phyloP scores from a whole-genome alignment of 768 basidiomycete species.

The Cystofilobasidium macerans region DNA sequence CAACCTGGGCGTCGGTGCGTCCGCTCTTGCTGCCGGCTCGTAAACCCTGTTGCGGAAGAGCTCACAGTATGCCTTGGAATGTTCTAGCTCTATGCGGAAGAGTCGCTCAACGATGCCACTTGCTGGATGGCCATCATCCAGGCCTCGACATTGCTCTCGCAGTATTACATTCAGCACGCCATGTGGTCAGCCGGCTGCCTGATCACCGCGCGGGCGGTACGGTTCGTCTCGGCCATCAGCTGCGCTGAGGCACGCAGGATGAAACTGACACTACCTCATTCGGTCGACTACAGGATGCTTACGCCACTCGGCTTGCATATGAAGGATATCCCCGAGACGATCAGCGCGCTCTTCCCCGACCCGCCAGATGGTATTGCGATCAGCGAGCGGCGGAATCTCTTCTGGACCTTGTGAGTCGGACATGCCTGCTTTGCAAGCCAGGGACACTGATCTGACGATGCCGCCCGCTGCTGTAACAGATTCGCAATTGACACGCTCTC shows the following conservation, averaged over 20 bases:
- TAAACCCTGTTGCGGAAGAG: not conserved
- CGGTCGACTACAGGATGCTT: not conserved
- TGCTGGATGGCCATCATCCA: slow-evolving; percentile 3
- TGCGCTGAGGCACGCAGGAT: too few relatives aligned
- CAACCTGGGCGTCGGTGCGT: slow-evolving; percentile 50
- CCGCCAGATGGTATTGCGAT: slow-evolving; percentile 52
- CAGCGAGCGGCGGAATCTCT: slow-evolving; percentile 59
- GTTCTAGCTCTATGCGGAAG: not conserved
- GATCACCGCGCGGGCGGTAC: not conserved
- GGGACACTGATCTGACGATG: not conserved
- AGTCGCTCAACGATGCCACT: not conserved
- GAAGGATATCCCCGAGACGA: slow-evolving; percentile 57
- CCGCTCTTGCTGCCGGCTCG: too few relatives aligned
- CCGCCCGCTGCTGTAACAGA: not conserved
- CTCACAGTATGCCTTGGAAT: too few relatives aligned
- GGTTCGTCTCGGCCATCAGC: not conserved
- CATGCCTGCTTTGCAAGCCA: not conserved
- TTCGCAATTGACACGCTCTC: slow-evolving; percentile 57
- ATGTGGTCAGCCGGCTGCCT: not conserved
- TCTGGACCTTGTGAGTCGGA: slow-evolving; percentile 51
- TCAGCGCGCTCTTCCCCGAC: slow-evolving; percentile 52
- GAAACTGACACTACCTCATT: not conserved
- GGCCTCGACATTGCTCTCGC: not conserved
- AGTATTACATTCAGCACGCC: slow-evolving; percentile 7
- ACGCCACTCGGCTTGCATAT: slow-evolving; percentile 50